Conservation (phyloP, 768 basidiomycete species). For the Cyathus striatus region DNA sequence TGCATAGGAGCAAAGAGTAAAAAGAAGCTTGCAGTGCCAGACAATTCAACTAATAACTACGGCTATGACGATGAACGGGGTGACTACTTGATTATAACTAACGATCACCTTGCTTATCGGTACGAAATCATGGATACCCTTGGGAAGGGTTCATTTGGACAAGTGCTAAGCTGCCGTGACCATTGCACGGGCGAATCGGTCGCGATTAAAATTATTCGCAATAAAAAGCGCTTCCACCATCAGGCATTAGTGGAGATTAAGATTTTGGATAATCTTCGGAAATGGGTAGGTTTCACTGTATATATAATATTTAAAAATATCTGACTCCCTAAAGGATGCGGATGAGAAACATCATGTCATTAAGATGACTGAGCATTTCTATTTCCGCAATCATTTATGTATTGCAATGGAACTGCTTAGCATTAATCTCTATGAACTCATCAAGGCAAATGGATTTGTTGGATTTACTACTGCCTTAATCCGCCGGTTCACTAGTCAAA, state of each 20-base stretch:
- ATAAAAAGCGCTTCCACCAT: slow-evolving; percentile 98
- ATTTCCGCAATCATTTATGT: slow-evolving; percentile 95
- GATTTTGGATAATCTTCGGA: slow-evolving; percentile 90
- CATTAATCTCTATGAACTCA: slow-evolving; percentile 97
- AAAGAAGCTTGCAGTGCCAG: slow-evolving; percentile 77
- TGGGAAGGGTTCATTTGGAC: slow-evolving; percentile 98
- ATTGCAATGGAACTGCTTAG: slow-evolving; percentile 98
- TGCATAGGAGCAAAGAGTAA: slow-evolving; percentile 73
- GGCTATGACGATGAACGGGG: slow-evolving; percentile 98
- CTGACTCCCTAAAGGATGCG: too few species aligned
- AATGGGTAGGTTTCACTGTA: slow-evolving; percentile 97
- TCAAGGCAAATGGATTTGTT: slow-evolving; percentile 97
- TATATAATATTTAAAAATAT: too few species aligned
- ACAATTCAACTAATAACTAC: slow-evolving; percentile 77
- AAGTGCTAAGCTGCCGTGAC: slow-evolving; percentile 93
- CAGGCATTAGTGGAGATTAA: slow-evolving; percentile 99
- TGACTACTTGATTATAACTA: slow-evolving; percentile 86
- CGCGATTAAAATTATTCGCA: slow-evolving; percentile 98
- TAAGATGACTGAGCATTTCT: slow-evolving; percentile 98
- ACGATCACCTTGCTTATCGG: slow-evolving; percentile 95
- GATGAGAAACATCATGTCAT: slow-evolving; percentile 97
- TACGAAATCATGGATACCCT: slow-evolving; percentile 91
- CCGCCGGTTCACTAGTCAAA: slow-evolving; percentile 93
- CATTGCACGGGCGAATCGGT: slow-evolving; percentile 94
- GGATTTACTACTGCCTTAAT: slow-evolving; percentile 97